Evolutionary conservation across 148 eudicot species (phyloP).

Genomic region (Camellia japonica): DNA sequence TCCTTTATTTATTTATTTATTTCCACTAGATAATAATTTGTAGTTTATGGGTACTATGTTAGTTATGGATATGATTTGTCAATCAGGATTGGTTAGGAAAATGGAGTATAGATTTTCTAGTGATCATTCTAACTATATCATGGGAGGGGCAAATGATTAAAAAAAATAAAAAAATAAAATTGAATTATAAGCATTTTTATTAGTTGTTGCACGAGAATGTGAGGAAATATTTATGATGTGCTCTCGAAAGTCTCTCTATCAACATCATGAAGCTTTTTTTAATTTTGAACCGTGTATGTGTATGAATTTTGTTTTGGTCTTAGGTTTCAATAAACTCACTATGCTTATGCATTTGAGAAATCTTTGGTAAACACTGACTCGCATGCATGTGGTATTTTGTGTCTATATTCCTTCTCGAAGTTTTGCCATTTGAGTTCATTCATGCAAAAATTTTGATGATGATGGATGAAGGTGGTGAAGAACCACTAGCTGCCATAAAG

Average conservation of each 20-base stretch:
- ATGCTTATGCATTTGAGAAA: neutral
- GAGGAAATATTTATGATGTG: neutral
- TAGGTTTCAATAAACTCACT: neutral
- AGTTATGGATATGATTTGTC: neutral
- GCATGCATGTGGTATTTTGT: neutral
- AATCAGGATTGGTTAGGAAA: neutral
- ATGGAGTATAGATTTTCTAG: neutral
- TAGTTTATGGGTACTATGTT: neutral
- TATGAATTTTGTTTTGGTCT: neutral
- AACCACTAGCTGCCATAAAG: neutral
- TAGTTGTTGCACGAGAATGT: neutral
- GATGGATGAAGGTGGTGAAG: neutral
- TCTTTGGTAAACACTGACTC: neutral
- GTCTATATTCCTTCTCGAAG: constrained; percentile 1
- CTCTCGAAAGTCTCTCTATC: neutral
- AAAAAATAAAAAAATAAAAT: no score
- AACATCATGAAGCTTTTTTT: neutral
- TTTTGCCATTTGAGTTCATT: neutral
- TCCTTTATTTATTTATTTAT: neutral
- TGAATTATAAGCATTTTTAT: neutral
- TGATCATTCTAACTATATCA: neutral
- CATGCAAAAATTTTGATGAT: neutral
- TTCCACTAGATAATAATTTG: neutral
- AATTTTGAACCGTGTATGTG: neutral
- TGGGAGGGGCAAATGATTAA: neutral